These are phyloP conservation scores for Rubus parviflorus DNA, from an alignment of 306 rosid genomes.

Conservation along the genomic window DNA sequence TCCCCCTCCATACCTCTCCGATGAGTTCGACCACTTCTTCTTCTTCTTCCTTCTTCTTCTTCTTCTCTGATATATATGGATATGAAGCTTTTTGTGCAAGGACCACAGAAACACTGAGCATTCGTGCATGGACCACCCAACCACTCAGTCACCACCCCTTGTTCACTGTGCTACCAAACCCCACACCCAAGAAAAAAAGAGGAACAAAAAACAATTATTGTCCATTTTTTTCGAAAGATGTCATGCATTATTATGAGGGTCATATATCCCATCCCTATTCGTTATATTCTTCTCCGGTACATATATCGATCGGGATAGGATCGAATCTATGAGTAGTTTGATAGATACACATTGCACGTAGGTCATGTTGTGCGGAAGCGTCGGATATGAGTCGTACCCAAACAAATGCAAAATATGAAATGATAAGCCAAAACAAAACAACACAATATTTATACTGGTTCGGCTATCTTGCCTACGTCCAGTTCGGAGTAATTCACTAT, in stretches of 20 bases:
- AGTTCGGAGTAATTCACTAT: no score
- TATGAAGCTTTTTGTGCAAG: constrained; percentile 52
- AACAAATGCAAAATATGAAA: no score
- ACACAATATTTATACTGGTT: no score
- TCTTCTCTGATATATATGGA: constrained; percentile 8
- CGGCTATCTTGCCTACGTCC: no score
- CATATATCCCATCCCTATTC: background rate
- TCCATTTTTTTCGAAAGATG: background rate
- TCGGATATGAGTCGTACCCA: no score
- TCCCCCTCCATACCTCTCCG: background rate
- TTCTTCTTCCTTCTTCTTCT: background rate
- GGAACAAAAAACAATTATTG: background rate
- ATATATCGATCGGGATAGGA: background rate
- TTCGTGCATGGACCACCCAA: constrained; percentile 54
- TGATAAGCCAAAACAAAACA: no score
- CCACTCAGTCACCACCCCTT: constrained; percentile 45
- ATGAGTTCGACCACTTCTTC: background rate
- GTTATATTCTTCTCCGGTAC: background rate
- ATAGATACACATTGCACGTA: no score
- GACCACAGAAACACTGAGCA: constrained; percentile 70
- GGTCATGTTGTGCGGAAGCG: no score
- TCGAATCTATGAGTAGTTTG: background rate
- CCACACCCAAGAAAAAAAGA: constrained; percentile 17
- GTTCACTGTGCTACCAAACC: constrained; percentile 19
- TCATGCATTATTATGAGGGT: background rate